Evolutionary conservation across 1,284 basidiomycete species (phyloP).

Genomic region (Abortiporus biennis): DNA sequence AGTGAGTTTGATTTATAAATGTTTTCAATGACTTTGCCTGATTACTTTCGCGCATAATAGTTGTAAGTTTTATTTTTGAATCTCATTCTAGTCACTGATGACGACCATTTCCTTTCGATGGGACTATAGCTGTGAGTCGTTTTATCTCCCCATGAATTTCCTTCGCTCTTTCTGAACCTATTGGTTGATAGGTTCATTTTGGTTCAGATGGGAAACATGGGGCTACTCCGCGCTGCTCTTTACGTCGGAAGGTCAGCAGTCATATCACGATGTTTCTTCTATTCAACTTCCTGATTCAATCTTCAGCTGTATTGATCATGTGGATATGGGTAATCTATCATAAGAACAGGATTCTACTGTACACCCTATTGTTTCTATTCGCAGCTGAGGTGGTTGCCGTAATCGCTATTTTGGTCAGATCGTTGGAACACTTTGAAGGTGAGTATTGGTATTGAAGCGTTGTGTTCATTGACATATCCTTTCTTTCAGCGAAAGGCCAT

Average conservation of each 20-base stretch:
- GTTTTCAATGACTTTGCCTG: neutral
- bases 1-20: conserved; percentile 11
- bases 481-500: conserved; percentile 11
- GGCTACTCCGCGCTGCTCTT: conserved; percentile 19
- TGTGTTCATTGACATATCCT: neutral
- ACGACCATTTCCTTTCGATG: neutral
- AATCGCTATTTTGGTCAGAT: conserved; percentile 13
- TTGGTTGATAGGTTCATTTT: conserved; percentile 15
- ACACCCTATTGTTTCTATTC: conserved; percentile 12
- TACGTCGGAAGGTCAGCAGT: conserved; percentile 18
- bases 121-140: no score
- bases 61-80: conserved; percentile 10
- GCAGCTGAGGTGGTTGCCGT: conserved; percentile 12
- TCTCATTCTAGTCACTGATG: no score
- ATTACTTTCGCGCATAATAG: neutral
- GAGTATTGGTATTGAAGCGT: neutral
- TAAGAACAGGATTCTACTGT: conserved; percentile 16
- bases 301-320: conserved; percentile 17
- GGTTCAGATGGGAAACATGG: conserved; percentile 23
- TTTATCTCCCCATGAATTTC: no score
- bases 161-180: neutral
- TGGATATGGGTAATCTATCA: conserved; percentile 24
- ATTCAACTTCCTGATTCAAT: neutral
- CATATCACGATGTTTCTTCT: neutral
- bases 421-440: conserved; percentile 15